These are phyloP conservation scores for Mycena albidolilacea DNA, from an alignment of 768 basidiomycete species.

Conservation along the genomic window DNA sequence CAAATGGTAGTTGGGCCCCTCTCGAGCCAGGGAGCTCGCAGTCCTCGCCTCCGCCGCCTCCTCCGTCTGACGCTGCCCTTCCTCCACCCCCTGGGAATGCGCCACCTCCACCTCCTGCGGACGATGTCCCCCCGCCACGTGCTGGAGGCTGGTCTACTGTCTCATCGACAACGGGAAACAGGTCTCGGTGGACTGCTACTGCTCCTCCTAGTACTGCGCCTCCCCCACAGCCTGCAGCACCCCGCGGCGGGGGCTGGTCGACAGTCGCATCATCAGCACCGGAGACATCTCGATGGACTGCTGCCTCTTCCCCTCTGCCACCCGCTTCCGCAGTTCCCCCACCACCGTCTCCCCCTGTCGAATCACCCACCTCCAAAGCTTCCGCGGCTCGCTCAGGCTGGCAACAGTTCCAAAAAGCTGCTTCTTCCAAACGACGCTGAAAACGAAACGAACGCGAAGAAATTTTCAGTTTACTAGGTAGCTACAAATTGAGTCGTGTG, in stretches of 20 bases:
- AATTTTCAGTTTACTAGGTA: constrained; percentile 62
- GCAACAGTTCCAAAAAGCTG: constrained; percentile 71
- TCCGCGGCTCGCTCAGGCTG: constrained; percentile 63
- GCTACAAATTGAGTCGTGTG: constrained; percentile 62
- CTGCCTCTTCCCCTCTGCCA: constrained; percentile 16
- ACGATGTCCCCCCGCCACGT: constrained; percentile 1
- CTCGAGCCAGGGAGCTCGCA: constrained; percentile 66
- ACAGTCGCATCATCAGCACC: constrained; percentile 13
- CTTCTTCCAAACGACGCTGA: constrained; percentile 48
- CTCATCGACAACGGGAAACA: constrained; percentile 9
- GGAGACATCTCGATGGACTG: constrained; percentile 15
- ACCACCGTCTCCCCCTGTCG: constrained; percentile 24
- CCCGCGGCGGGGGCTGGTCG: constrained; percentile 19
- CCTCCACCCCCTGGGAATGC: constrained; percentile 39
- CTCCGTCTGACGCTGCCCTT: constrained; percentile 36
- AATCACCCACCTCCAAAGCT: constrained; percentile 39
- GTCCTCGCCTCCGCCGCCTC: constrained; percentile 42
- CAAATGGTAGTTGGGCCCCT: constrained; percentile 76
- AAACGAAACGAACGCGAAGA: constrained; percentile 38
- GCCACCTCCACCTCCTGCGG: constrained; percentile 42
- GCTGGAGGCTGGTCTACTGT: constrained; percentile 36
- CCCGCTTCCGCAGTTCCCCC: constrained; percentile 17
- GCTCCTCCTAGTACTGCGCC: not conserved
- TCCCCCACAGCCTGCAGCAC: constrained; percentile 20
- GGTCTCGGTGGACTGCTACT: constrained; percentile 9